Conservation (phyloP, 2,329 filamentous ascomycete species). For the Pseudocercospora crystallina region DNA sequence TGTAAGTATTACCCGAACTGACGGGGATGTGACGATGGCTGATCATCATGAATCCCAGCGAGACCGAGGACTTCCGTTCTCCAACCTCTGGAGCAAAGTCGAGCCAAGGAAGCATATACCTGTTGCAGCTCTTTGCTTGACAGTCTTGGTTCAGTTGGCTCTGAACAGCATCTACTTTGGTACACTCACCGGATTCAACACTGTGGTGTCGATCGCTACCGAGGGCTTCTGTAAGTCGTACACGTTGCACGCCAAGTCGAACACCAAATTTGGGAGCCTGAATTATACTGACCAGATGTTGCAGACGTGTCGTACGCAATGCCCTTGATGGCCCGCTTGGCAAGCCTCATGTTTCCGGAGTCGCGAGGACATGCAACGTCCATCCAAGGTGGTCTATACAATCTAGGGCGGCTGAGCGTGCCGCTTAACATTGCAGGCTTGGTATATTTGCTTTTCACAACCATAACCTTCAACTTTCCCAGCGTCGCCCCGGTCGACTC, state of each 20-base stretch:
- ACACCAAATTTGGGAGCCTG: too few species aligned
- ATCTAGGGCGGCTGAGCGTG: slow-evolving; percentile 46
- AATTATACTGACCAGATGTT: too few species aligned
- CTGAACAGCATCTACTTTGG: slow-evolving; percentile 48
- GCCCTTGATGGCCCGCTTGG: slow-evolving; percentile 53
- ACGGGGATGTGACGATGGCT: too few species aligned
- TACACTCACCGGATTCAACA: slow-evolving; percentile 43
- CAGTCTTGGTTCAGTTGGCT: slow-evolving; percentile 50
- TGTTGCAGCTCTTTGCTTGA: slow-evolving; percentile 51
- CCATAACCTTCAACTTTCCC: slow-evolving; percentile 59
- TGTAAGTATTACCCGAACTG: too few species aligned
- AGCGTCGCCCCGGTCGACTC: slow-evolving; percentile 50
- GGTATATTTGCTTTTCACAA: slow-evolving; percentile 54
- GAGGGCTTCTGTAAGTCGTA: slow-evolving; percentile 51
- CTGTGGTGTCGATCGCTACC: slow-evolving; percentile 57
- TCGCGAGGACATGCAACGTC: slow-evolving; percentile 42
- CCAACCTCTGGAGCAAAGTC: slow-evolving; percentile 47
- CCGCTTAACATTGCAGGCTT: slow-evolving; percentile 52
- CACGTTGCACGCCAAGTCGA: too few species aligned
- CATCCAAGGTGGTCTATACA: slow-evolving; percentile 46
- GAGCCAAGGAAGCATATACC: slow-evolving; percentile 50
- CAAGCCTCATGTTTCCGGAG: slow-evolving; percentile 37
- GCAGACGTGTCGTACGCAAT: slow-evolving; percentile 56
- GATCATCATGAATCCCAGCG: slow-evolving; percentile 26
- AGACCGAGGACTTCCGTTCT: slow-evolving; percentile 56